These are phyloP conservation scores for Elsinoe arachidis DNA, from an alignment of 2,329 filamentous ascomycete species.

Conservation along the genomic window DNA sequence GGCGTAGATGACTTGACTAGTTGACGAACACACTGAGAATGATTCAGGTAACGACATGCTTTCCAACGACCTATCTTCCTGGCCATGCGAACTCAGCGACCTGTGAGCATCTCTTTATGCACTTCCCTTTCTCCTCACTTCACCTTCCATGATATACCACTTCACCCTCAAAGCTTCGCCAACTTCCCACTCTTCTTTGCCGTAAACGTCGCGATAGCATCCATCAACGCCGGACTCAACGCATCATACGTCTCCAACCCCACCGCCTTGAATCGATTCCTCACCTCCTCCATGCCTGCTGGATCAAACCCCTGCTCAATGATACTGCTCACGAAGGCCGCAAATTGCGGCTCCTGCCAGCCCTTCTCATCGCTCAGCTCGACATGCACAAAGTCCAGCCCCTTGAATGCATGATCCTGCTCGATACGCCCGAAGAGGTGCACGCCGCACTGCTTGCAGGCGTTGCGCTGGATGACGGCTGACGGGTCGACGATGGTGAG, in stretches of 20 bases:
- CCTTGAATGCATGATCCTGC: conserved; percentile 56
- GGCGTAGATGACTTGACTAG: too few species aligned
- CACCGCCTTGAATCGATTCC: conserved; percentile 43
- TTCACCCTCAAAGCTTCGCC: neutral
- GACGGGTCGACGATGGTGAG: conserved; percentile 46
- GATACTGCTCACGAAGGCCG: conserved; percentile 58
- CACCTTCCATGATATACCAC: too few species aligned
- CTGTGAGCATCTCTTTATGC: too few species aligned
- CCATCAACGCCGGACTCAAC: conserved; percentile 55
- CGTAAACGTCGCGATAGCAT: conserved; percentile 27
- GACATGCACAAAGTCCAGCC: conserved; percentile 59
- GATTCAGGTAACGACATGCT: too few species aligned
- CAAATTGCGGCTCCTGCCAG: conserved; percentile 66
- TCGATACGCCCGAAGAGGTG: conserved; percentile 59
- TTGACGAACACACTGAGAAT: too few species aligned
- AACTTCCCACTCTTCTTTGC: conserved; percentile 12
- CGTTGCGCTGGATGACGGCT: conserved; percentile 54
- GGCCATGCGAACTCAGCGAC: too few species aligned
- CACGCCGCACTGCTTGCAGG: conserved; percentile 52
- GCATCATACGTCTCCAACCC: conserved; percentile 57
- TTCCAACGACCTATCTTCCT: too few species aligned
- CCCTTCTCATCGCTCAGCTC: conserved; percentile 53
- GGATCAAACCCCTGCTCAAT: conserved; percentile 60
- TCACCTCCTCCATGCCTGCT: conserved; percentile 46
- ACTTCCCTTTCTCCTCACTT: too few species aligned